Base-by-base conservation (phyloP, 371 early-diverging fungal species). In the Mortierella sp. region DNA sequence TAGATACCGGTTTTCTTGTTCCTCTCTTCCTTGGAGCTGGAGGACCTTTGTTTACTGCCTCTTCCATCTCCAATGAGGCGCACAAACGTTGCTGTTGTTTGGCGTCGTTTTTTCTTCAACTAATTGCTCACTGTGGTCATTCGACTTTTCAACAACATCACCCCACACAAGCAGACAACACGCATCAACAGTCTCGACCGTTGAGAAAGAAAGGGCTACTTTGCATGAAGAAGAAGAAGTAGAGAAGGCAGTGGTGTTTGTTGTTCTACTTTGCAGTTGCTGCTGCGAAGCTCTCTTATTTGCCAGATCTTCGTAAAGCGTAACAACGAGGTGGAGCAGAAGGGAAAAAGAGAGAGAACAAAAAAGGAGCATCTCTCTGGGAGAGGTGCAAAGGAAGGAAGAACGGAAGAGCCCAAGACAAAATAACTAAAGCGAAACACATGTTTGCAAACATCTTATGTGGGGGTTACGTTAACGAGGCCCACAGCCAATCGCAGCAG, bases 401-500 rank as follows among this genome's bases (percentile, higher is more conserved):
- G 34, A 21, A 9, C 37, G 21, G 19, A 40, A 37, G 67, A 67
- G 67, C 67, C 67, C 67, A 34, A 21, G 21, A 67, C 37, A 67
- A 40, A 28, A 40, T 40, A 67, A 67, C 24, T 37, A 37, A 37
- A 67, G 2, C 19, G 50, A 67, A 67, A 67, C 67, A 67, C 34
- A 37, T 67, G 67, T 67, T 67, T 67, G 37, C 21, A 34, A 2
- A 64, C 37, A 50, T 13, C 11, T 16, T 50, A 13, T 24, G 37
- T 67, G 67, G 67, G 24, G 67, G 67, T 67, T 67, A 37, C 67
- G 67, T 67, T 67, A 67, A 50, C 16, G 50, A 67, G 34, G 10
- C 9, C 21, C 0, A 9, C 67, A 67, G 24, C 67, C 67, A 67
- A 71, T 71, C 44, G 71, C 71, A 31, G 46, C 46, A 48, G 50